Conservation (phyloP, 2,329 filamentous ascomycete species). For the Calonectria honghensis region DNA sequence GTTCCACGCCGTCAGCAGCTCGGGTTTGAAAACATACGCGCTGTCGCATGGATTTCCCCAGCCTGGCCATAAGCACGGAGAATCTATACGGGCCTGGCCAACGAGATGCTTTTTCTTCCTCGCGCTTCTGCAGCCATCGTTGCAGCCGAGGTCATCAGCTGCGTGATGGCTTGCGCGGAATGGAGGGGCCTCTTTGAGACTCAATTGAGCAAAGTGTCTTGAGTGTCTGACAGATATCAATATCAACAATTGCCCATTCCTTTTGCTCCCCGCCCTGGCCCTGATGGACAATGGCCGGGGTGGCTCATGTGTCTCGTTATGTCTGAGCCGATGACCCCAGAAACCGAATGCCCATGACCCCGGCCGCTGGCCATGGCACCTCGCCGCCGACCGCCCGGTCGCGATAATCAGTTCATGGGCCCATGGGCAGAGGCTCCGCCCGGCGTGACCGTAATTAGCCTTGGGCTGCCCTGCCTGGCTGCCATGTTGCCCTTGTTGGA, state of each 20-base stretch:
- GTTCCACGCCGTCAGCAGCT: slow-evolving; percentile 34
- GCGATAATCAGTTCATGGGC: slow-evolving; percentile 44
- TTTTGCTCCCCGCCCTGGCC: not conserved
- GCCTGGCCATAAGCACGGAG: slow-evolving; percentile 32
- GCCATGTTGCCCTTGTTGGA: slow-evolving; percentile 51
- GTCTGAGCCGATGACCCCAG: slow-evolving; percentile 30
- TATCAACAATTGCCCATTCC: slow-evolving; percentile 18
- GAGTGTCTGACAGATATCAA: slow-evolving; percentile 17
- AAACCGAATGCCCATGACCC: slow-evolving; percentile 21
- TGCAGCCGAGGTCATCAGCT: slow-evolving; percentile 32
- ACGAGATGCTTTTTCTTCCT: slow-evolving; percentile 32
- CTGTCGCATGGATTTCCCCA: slow-evolving; percentile 31
- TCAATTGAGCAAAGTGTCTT: slow-evolving; percentile 10
- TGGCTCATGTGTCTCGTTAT: slow-evolving; percentile 17
- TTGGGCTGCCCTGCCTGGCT: slow-evolving; percentile 48
- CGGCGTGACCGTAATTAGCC: slow-evolving; percentile 52
- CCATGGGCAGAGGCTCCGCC: slow-evolving; percentile 41
- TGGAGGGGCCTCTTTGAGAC: slow-evolving; percentile 10
- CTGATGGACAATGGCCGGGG: slow-evolving; percentile 8
- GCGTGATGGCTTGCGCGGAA: slow-evolving; percentile 9
- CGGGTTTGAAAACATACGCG: slow-evolving; percentile 24
- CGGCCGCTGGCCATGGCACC: slow-evolving; percentile 10
- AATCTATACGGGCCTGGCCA: slow-evolving; percentile 26
- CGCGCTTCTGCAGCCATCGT: slow-evolving; percentile 32
- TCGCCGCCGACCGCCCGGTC: slow-evolving; percentile 29